Base-by-base conservation (phyloP, 2,329 filamentous ascomycete species). In the Chaetomium olivaceum region DNA sequence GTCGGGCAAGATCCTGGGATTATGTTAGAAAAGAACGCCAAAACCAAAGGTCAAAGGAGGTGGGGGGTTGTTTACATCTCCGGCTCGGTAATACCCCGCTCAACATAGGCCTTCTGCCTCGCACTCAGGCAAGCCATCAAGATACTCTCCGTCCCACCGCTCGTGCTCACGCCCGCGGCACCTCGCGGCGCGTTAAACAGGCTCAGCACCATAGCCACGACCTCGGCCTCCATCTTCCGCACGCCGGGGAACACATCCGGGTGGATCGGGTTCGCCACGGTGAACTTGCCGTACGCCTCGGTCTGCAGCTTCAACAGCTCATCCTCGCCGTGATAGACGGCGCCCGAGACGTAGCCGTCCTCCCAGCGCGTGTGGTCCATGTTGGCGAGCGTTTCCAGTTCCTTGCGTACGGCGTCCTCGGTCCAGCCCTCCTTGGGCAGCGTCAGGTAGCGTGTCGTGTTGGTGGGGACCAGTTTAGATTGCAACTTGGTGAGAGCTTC, bases 361-460 rank as follows among this genome's bases (percentile, higher is more conserved):
- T 99, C 95, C 95, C 95, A 99, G 70, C 91, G 87, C 2, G 93
- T 97, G 79, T 98, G 95, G 73, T 97, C 90, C 91, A 99, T 91
- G 58, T 84, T 88, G 19, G 89, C 88, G 71, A 99, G 82, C 71
- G 87, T 86, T 67, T 89, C 86, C 68, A 99, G 85, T 81, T 97
- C 94, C 67, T 87, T 86, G 71, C 88, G 87, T 51, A 99, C 85
- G 68, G 89, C 87, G 21, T 97, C 93, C 51, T 89, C 83, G 29
- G 86, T 84, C 89, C 93, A 91, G 76, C 93, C 94, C 74, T 94
- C 88, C 76, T 90, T 90, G 4, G 95, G 95, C 19, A 99, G 83
- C 6, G 85, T 83, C 29, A 92, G 82, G 77, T 95, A 91, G 69
- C 90, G 87, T 63, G 87, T 90, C 55, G 92, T 82, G 58, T 87